Evolutionary conservation across 2,329 filamentous ascomycete species (phyloP), one percentile per base, ranked within the genome.

Genomic region (Epicoccum nigrum): DNA sequence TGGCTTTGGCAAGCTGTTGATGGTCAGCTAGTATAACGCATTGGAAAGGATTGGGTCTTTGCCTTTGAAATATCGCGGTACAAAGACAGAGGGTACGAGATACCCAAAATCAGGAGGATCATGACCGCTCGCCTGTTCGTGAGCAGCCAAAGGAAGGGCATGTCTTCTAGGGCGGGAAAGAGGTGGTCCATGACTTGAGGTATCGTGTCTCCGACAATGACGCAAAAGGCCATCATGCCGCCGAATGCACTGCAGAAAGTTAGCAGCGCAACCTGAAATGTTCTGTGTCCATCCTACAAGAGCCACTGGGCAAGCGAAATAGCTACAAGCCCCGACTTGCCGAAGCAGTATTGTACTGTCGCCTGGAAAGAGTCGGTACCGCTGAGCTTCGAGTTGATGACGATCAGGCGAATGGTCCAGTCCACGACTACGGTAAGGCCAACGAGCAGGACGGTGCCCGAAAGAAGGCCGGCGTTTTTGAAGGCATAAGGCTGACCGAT

Each of bases 351-450:
- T 75, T 97, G 88, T 69, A 99, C 92, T 0, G 94, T 99, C 31
- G 91, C 89, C 77, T 99, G 94, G 71, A 97, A 99, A 48, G 89
- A 95, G 73, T 91, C 89, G 48, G 92, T 89, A 35, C 94, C 94
- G 74, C 90, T 96, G 61, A 99, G 81, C 79, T 99, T 99, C 72
- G 90, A 95, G 76, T 99, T 99, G 74, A 97, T 86, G 60, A 99
- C 94, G 68, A 99, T 97, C 56, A 99, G 82, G 37, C 92, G 87
- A 62, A 99, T 97, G 4, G 94, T 99, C 94, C 94, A 99, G 79
- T 99, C 94, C 49, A 99, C 86, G 2, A 90, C 86, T 19, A 94
- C 73, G 0, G 94, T 97, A 57, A 99, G 81, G 6, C 76, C 81
- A 20, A 96, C 76, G 16, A 99, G 83, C 48, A 99, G 82, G 38